These are phyloP conservation scores for Hymenoscyphus scutula DNA, from an alignment of 2,329 filamentous ascomycete species.

Conservation along the genomic window DNA sequence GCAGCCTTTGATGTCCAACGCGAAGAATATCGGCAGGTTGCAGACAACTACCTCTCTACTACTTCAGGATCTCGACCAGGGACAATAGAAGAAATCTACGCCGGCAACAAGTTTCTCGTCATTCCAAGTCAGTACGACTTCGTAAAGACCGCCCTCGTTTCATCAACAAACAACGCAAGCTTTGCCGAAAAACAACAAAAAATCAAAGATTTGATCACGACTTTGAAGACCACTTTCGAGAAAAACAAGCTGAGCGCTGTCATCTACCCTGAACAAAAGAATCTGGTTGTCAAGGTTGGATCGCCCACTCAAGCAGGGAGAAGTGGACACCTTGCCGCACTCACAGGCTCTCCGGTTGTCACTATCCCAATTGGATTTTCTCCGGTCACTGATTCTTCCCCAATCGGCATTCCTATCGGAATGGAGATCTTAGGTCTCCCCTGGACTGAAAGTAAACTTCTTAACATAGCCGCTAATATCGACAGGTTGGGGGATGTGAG, in stretches of 20 bases:
- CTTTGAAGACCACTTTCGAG: conserved; percentile 50
- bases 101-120: conserved; percentile 53
- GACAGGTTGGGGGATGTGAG: conserved; percentile 47
- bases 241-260: conserved; percentile 52
- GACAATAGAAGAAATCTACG: conserved; percentile 50
- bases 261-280: conserved; percentile 64
- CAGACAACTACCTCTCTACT: conserved; percentile 51
- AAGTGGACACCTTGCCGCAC: conserved; percentile 45
- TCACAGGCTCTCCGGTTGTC: conserved; percentile 42
- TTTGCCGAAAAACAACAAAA: conserved; percentile 48
- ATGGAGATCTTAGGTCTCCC: conserved; percentile 61
- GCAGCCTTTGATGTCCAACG: conserved; percentile 56
- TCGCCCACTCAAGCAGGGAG: conserved; percentile 56
- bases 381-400: conserved; percentile 45
- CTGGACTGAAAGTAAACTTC: conserved; percentile 53
- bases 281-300: conserved; percentile 58
- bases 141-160: conserved; percentile 49
- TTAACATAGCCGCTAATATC: conserved; percentile 51
- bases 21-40: conserved; percentile 41
- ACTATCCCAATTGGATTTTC: conserved; percentile 55
- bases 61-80: conserved; percentile 43
- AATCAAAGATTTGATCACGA: conserved; percentile 52
- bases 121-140: conserved; percentile 57
- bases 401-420: conserved; percentile 59
- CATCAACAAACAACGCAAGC: conserved; percentile 49